phyloP scores from a whole-genome alignment of 768 basidiomycete species.

The Candolleomyces efflorescens region DNA sequence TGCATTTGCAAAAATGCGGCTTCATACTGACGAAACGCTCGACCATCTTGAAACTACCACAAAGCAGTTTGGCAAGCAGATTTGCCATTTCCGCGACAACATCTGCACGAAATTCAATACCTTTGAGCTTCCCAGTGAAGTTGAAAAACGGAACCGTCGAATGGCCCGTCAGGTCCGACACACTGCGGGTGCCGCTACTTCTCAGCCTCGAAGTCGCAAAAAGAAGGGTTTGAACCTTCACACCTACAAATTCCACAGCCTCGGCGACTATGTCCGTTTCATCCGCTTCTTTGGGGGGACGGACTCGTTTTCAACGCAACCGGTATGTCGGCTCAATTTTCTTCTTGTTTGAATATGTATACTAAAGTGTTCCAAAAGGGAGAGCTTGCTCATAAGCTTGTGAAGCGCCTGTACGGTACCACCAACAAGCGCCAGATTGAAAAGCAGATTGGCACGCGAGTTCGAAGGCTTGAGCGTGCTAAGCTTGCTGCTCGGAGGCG shows the following conservation, averaged over 20 bases:
- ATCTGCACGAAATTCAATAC: not conserved
- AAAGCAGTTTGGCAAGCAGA: not conserved
- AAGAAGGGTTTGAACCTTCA: conserved; percentile 22
- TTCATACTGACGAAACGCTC: not conserved
- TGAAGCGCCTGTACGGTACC: conserved; percentile 32
- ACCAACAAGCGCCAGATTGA: conserved; percentile 30
- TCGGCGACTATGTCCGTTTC: conserved; percentile 28
- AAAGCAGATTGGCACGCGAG: conserved; percentile 20
- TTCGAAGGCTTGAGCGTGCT: not conserved
- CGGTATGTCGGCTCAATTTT: conserved; percentile 19
- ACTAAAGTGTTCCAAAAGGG: conserved; percentile 23
- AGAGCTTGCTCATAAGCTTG: conserved; percentile 35
- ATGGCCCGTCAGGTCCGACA: no score
- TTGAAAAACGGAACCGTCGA: not conserved
- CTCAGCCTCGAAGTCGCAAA: not conserved
- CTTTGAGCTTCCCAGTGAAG: not conserved
- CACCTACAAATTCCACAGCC: conserved; percentile 34
- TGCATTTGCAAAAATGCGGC: not conserved
- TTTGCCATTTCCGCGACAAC: not conserved
- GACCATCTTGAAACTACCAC: not conserved
- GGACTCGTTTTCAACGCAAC: conserved; percentile 37
- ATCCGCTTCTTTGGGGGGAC: conserved; percentile 30
- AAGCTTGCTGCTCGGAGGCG: not conserved
- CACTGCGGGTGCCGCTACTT: no score
- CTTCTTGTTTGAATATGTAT: not conserved